Conservation (phyloP, 208 protist species). For the Leptomonas seymouri region DNA sequence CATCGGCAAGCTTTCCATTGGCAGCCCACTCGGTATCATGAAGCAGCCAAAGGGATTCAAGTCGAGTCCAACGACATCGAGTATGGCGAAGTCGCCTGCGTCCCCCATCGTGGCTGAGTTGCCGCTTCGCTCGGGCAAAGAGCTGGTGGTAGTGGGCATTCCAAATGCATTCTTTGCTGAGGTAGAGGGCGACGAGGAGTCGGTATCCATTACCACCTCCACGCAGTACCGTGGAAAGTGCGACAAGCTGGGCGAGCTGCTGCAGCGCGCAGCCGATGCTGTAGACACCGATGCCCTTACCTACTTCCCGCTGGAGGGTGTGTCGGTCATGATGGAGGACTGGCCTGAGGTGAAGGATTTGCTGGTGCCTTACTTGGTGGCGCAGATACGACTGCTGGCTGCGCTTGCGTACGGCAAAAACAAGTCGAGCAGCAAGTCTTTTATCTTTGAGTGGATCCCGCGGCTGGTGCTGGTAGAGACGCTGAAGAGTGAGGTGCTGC, state of each 20-base stretch:
- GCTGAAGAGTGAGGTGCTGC: slow-evolving; percentile 30
- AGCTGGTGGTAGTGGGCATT: slow-evolving; percentile 38
- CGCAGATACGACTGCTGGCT: slow-evolving; percentile 39
- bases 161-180: slow-evolving; percentile 38
- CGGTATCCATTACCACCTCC: slow-evolving; percentile 30
- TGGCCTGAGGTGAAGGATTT: slow-evolving; percentile 39
- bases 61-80: background rate
- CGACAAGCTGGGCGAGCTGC: slow-evolving; percentile 32
- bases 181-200: slow-evolving; percentile 17
- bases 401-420: slow-evolving; percentile 37
- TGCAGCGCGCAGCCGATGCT: slow-evolving; percentile 29
- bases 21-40: slow-evolving; percentile 13
- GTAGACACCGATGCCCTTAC: slow-evolving; percentile 28
- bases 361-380: slow-evolving; percentile 40
- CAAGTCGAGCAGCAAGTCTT: slow-evolving; percentile 4
- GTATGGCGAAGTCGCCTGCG: background rate
- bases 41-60: slow-evolving; percentile 7
- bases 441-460: slow-evolving; percentile 42
- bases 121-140: background rate
- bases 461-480: slow-evolving; percentile 30
- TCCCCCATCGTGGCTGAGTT: slow-evolving; percentile 12
- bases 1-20: slow-evolving; percentile 8
- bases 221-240: slow-evolving; percentile 29
- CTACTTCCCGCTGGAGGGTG: slow-evolving; percentile 42
- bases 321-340: slow-evolving; percentile 29